A percentile compares a stretch with the other conserved stretches of the same genome.
These are phyloP conservation scores for Hordeum marinum DNA, from an alignment of 176 grass and related monocot species.

Conservation along the genomic window DNA sequence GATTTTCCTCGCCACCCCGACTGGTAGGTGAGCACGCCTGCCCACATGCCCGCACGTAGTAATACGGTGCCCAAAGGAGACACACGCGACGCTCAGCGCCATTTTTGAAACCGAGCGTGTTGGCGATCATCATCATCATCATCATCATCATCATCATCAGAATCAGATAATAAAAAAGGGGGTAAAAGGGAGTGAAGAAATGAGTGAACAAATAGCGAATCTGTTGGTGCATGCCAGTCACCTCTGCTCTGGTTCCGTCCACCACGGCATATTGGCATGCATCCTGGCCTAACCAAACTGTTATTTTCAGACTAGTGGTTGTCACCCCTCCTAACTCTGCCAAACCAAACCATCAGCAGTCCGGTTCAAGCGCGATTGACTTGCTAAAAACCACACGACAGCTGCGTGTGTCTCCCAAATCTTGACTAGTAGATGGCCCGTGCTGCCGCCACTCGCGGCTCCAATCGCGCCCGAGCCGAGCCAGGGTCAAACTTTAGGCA, in stretches of 20 bases:
- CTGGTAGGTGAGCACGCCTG: constrained; percentile 3
- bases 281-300: neutral
- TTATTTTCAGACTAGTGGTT: neutral
- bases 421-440: neutral
- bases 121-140: neutral
- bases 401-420: neutral
- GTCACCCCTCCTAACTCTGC: constrained; percentile 27
- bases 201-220: neutral
- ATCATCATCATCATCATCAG: neutral
- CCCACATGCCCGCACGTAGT: neutral
- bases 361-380: neutral
- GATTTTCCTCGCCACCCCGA: neutral
- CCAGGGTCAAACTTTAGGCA: constrained; percentile 32
- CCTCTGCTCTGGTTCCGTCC: neutral
- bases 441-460: neutral
- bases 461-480: neutral
- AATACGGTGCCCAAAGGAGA: neutral
- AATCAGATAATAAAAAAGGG: neutral
- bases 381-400: neutral
- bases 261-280: neutral
- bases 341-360: neutral
- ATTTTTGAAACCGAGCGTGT: neutral
- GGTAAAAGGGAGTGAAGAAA: too few relatives aligned
- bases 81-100: neutral
- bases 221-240: neutral